Conservation (phyloP, 805 yeast species). For the Lipomyces orientalis region DNA sequence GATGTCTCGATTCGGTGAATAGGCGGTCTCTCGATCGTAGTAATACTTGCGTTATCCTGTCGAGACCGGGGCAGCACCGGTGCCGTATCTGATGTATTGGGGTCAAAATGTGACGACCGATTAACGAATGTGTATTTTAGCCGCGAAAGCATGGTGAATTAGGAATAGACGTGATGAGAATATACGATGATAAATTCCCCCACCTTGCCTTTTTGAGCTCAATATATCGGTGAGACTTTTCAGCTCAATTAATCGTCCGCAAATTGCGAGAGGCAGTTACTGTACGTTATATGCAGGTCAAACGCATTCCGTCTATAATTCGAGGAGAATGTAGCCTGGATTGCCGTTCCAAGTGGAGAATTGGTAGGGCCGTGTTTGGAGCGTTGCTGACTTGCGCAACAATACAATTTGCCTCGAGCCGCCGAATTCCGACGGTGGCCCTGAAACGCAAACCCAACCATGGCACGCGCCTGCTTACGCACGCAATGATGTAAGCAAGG, state of each 20-base stretch:
- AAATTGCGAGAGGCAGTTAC: not conserved
- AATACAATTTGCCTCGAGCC: not conserved
- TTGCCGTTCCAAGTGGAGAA: not conserved
- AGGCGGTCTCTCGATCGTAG: constrained; percentile 19
- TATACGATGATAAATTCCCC: not conserved
- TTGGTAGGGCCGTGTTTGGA: not conserved
- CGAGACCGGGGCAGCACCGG: not conserved
- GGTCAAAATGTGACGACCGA: not conserved
- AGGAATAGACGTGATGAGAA: not conserved
- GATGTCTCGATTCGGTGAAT: constrained; percentile 35
- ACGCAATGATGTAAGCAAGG: no score
- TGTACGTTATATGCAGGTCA: not conserved
- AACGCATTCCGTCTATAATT: not conserved
- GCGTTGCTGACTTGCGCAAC: not conserved
- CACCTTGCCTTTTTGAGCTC: not conserved
- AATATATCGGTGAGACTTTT: no score
- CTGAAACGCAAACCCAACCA: not conserved
- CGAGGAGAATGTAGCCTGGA: not conserved
- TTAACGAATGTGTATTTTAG: not conserved
- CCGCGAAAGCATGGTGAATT: not conserved
- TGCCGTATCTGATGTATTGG: not conserved
- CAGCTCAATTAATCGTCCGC: not conserved
- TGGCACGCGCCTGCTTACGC: no score
- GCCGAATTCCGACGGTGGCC: no score
- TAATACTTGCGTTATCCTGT: not conserved